Base-by-base conservation (phyloP, 2,329 filamentous ascomycete species). In the Apiospora marii region DNA sequence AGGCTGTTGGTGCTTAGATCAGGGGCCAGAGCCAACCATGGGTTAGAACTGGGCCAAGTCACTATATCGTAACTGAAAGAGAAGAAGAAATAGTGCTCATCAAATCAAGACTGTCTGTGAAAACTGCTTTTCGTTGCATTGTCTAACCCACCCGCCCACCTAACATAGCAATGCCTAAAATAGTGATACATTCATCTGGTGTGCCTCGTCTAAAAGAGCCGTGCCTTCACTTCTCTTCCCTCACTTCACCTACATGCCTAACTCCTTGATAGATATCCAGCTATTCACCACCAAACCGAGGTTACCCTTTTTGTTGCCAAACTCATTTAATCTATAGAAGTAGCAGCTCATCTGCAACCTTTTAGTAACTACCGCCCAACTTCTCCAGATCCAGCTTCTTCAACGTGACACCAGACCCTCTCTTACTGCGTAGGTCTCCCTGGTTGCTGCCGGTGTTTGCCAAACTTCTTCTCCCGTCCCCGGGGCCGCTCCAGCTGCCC, bases 1-100 rank as follows among this genome's bases (percentile, higher is more conserved):
- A 92, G 80, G 79, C 78, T n/a, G 78, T 84, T n/a, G 78, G 79
- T 6, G 79, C 77, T 14, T 82, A 74, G 74, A 30, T 41, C 10
- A 41, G 7, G 27, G 27, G 5, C 44, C 6, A 19, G 44, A 44
- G n/a, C 48, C 27, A 37, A 46, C 37, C 10, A n/a, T 22, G 13
- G n/a, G 19, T 3, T 24, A 37, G 8, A 41, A 34, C 19, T n/a
- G 53, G 30, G 22, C 14, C 2, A 16, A 22, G 19, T 10, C 3
- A 61, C 53, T 4, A 4, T 34, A 61, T 61, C 19, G 13, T 4
- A 13, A 24, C n/a, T 34, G 58, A 5, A 41, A 64, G 53, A 41
- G 4, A 64, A 19, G 41, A 68, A 67, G 34, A 67, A 67, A 27
- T 5, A 68, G 46, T 48, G 34, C 34, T 64, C 30, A 64, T 24